Conservation (phyloP, 768 basidiomycete genomes). For the Symmetrospora coprosmae region DNA sequence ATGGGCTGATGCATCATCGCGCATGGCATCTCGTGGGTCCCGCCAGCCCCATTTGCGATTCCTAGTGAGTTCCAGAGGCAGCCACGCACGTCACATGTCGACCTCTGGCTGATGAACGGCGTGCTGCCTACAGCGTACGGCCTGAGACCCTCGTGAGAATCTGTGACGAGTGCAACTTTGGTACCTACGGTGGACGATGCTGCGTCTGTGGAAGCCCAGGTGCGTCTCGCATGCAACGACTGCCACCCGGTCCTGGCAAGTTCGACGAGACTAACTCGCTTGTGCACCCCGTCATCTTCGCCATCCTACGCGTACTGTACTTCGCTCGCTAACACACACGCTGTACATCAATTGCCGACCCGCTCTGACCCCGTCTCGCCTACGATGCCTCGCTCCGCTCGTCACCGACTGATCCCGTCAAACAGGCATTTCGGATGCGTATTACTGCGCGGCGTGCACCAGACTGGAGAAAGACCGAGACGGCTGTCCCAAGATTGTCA, state of each 20-base stretch:
- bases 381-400: background rate
- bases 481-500: constrained; percentile 96
- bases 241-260: background rate
- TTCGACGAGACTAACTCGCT: too few species aligned
- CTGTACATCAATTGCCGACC: background rate
- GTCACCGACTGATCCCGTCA: too few species aligned
- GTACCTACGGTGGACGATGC: constrained; percentile 90
- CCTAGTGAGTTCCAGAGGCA: constrained; percentile 47
- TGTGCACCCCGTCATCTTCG: too few species aligned
- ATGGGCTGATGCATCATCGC: background rate
- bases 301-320: too few species aligned
- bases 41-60: constrained; percentile 87
- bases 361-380: background rate
- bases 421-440: constrained; percentile 94
- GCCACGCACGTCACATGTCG: too few species aligned
- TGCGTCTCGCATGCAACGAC: too few species aligned
- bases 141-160: constrained; percentile 96
- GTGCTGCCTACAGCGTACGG: constrained; percentile 46
- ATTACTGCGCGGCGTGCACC: constrained; percentile 87
- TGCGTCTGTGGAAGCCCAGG: constrained; percentile 95
- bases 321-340: too few species aligned
- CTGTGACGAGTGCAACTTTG: constrained; percentile 99
- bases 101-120: too few species aligned
- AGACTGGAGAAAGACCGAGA: constrained; percentile 92
- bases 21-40: background rate